phyloP scores from a whole-genome alignment of 306 rosid species.

The Begonia fuchsioides region DNA sequence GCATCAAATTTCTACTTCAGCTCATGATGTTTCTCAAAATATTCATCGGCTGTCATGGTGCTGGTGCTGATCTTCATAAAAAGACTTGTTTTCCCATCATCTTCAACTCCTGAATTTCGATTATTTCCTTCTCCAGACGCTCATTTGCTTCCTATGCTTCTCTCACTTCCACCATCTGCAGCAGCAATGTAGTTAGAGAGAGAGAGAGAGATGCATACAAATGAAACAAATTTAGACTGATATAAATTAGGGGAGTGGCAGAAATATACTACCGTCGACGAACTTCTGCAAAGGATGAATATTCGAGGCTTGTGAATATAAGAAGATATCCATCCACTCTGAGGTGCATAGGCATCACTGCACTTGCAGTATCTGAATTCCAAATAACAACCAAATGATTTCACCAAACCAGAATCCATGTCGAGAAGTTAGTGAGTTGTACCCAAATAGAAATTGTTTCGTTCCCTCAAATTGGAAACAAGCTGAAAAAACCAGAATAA shows the following conservation, averaged over 20 bases:
- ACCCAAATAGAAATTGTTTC: too few relatives aligned
- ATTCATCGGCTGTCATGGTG: slow-evolving; percentile 94
- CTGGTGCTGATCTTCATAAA: slow-evolving; percentile 40
- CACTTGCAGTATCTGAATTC: too few relatives aligned
- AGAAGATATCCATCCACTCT: not conserved
- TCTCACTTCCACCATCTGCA: slow-evolving; percentile 78
- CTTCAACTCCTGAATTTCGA: slow-evolving; percentile 77
- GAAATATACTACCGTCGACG: not conserved
- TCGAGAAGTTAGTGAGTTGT: too few relatives aligned
- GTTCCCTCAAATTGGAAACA: too few relatives aligned
- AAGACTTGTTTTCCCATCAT: slow-evolving; percentile 21
- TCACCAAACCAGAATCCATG: too few relatives aligned
- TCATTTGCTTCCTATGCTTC: slow-evolving; percentile 90
- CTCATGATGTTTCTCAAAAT: slow-evolving; percentile 89
- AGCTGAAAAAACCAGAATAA: too few relatives aligned
- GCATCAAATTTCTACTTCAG: slow-evolving; percentile 85
- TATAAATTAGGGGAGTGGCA: slow-evolving; percentile 89
- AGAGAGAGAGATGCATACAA: slow-evolving; percentile 32
- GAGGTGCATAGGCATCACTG: too few relatives aligned
- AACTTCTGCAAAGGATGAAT: too few relatives aligned
- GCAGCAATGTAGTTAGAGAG: slow-evolving; percentile 4
- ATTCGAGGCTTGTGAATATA: too few relatives aligned
- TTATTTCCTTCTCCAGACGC: slow-evolving; percentile 81
- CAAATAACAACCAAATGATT: too few relatives aligned
- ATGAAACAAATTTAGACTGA: slow-evolving; percentile 69